Conservation (phyloP, 179 eudicot genomes). For the Carnegiea gigantea region DNA sequence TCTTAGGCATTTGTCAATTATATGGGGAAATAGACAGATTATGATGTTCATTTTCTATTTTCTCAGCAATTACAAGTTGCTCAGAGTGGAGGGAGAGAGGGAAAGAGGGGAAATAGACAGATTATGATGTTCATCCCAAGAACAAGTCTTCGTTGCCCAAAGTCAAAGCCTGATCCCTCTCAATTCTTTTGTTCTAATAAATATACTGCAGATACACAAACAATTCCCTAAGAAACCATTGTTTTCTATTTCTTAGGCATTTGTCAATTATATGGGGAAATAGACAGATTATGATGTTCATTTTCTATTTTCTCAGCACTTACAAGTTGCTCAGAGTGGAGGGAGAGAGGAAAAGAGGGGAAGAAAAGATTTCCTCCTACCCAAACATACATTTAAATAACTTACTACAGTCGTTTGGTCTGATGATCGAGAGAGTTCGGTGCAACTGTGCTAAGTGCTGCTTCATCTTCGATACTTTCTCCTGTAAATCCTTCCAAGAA, state of each 20-base stretch:
- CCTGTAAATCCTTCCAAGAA: conserved; percentile 52
- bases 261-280: no score
- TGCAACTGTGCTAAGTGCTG: conserved; percentile 56
- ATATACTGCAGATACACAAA: conserved; percentile 32
- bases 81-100: no score
- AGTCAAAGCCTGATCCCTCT: conserved; percentile 28
- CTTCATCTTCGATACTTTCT: conserved; percentile 58
- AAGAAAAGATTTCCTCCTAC: neutral
- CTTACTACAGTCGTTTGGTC: conserved; percentile 71
- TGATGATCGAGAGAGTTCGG: conserved; percentile 39
- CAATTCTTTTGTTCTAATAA: conserved; percentile 10
- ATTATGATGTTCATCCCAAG: conserved; percentile 41
- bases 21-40: no score
- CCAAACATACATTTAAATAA: neutral
- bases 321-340: no score
- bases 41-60: no score
- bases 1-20: no score
- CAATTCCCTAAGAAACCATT: conserved; percentile 1
- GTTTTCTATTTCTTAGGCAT: neutral
- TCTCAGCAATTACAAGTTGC: no score
- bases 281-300: no score
- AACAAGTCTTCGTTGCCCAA: conserved; percentile 51
- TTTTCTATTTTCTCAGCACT: no score
- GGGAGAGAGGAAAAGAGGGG: no score
- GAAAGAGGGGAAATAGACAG: no score